These are phyloP conservation scores for Wickerhamomyces mucosus DNA, from an alignment of 805 yeast species.

Conservation along the genomic window DNA sequence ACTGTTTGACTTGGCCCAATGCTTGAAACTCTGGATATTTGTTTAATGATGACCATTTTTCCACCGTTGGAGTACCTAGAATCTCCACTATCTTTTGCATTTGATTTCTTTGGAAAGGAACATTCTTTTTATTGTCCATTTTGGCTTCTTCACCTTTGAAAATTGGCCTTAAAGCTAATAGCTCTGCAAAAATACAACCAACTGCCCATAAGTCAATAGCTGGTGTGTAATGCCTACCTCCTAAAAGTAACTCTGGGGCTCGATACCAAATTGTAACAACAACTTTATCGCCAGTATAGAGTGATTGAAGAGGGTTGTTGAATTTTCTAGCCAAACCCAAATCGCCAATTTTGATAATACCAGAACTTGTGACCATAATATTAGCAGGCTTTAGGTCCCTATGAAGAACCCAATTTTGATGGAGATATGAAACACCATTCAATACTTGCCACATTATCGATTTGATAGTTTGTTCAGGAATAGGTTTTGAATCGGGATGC, in stretches of 20 bases:
- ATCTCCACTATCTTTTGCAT: conserved; percentile 84
- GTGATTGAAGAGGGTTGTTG: conserved; percentile 75
- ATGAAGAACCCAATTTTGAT: conserved; percentile 94
- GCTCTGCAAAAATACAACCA: conserved; percentile 90
- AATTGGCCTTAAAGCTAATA: conserved; percentile 80
- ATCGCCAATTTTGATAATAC: conserved; percentile 94
- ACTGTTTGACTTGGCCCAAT: conserved; percentile 47
- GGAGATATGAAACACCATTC: conserved; percentile 84
- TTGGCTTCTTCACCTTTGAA: conserved; percentile 98
- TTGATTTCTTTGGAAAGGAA: conserved; percentile 92
- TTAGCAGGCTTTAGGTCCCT: conserved; percentile 96
- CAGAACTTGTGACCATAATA: conserved; percentile 86
- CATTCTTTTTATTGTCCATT: conserved; percentile 84
- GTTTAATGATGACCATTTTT: conserved; percentile 71
- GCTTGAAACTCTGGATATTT: conserved; percentile 79
- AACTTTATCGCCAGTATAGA: conserved; percentile 89
- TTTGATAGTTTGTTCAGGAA: conserved; percentile 72
- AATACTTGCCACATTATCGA: conserved; percentile 88
- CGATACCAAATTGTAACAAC: conserved; percentile 97
- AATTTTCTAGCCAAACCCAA: conserved; percentile 85
- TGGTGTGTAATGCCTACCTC: conserved; percentile 87
- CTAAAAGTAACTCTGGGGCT: conserved; percentile 86
- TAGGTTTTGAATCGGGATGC: conserved; percentile 73
- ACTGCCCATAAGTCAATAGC: conserved; percentile 94
- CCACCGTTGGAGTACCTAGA: conserved; percentile 77